Conservation (phyloP, 371 early-diverging fungal species). For the Rhizopus delemar region DNA sequence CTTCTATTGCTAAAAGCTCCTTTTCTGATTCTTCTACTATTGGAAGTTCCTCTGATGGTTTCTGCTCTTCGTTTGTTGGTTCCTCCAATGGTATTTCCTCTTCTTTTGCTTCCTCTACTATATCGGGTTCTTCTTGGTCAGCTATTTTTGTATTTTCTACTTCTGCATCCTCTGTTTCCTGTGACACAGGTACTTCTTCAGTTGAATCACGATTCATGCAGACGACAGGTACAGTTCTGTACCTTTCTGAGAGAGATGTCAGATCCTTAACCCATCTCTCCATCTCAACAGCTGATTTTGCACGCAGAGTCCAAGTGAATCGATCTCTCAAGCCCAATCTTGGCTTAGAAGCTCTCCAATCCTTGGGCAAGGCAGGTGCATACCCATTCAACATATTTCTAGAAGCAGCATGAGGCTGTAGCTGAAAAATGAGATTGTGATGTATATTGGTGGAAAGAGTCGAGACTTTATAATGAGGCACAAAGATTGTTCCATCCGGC, state of each 20-base stretch:
- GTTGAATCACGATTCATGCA: not conserved
- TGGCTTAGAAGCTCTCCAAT: conserved; percentile 19
- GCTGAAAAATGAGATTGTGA: conserved; percentile 41
- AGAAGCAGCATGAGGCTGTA: conserved; percentile 33
- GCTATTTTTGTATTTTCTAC: not conserved
- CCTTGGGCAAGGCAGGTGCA: conserved; percentile 6
- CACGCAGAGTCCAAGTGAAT: conserved; percentile 34
- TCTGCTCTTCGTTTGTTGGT: too few species aligned
- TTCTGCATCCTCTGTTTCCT: not conserved
- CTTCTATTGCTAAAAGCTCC: too few species aligned
- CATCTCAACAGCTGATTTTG: conserved; percentile 43
- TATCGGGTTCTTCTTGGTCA: not conserved
- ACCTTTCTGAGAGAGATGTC: conserved; percentile 29
- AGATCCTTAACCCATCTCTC: conserved; percentile 39
- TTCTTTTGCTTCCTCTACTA: too few species aligned
- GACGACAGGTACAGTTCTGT: conserved; percentile 1
- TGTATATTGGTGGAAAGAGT: conserved; percentile 41
- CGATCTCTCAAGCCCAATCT: conserved; percentile 15
- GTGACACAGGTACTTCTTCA: not conserved
- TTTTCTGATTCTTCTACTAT: too few species aligned
- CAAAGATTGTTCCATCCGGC: conserved; percentile 33
- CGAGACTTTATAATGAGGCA: conserved; percentile 45
- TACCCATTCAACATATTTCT: conserved; percentile 14
- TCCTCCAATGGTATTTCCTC: too few species aligned
- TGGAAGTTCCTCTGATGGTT: too few species aligned